Conservation (phyloP, 148 eudicot species). For the Dysphania ambrosioides region DNA sequence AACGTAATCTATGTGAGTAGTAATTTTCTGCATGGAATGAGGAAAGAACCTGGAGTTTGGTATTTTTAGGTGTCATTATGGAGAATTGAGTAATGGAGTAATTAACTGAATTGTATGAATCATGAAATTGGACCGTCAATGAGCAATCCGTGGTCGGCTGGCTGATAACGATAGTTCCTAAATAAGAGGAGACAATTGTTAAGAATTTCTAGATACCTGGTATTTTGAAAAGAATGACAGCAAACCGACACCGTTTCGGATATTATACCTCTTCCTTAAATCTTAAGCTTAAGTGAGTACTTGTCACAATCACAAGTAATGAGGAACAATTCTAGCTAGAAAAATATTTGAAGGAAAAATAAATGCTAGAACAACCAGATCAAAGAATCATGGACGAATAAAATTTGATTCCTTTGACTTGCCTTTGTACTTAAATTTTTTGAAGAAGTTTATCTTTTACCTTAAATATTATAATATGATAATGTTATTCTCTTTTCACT, state of each 20-base stretch:
- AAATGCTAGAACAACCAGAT: not conserved
- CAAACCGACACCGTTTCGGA: not conserved
- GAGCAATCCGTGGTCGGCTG: slow-evolving; percentile 24
- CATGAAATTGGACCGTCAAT: slow-evolving; percentile 19
- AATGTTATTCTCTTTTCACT: no score
- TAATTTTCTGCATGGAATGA: not conserved
- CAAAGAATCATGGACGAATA: not conserved
- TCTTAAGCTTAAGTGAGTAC: no score
- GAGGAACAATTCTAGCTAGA: no score
- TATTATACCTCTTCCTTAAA: no score
- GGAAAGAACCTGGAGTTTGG: not conserved
- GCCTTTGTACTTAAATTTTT: no score
- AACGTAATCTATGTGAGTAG: not conserved
- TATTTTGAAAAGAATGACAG: not conserved
- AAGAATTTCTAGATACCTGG: not conserved
- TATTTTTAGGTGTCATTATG: not conserved
- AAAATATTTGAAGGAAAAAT: no score
- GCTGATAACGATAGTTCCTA: slow-evolving; percentile 14
- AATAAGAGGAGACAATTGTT: not conserved
- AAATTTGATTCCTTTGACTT: not conserved
- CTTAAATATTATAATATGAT: no score
- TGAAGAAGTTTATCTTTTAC: no score
- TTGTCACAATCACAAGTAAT: no score
- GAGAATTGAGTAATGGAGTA: not conserved
- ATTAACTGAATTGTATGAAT: not conserved